These are phyloP conservation scores for Penicillium sp. DNA, from an alignment of 2,329 filamentous ascomycete species.

Conservation along the genomic window DNA sequence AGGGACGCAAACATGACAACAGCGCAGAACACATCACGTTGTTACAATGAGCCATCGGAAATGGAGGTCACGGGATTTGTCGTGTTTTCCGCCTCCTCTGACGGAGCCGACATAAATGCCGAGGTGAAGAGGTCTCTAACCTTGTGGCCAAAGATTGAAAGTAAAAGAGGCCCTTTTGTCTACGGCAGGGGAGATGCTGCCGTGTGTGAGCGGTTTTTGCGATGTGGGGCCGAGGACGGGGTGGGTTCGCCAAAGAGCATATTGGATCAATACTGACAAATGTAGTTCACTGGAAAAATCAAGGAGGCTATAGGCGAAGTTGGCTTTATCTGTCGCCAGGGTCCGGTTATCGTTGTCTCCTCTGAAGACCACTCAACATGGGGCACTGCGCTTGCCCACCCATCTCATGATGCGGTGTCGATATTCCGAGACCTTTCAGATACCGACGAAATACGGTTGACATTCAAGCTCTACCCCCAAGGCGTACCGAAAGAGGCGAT, in stretches of 20 bases:
- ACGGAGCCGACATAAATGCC: not conserved
- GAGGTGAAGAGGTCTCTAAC: not conserved
- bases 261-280: slow-evolving; percentile 3
- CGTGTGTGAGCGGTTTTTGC: no score
- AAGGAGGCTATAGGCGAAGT: slow-evolving; percentile 7
- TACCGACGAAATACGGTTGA: not conserved
- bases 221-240: no score
- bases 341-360: not conserved
- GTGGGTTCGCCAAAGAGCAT: not conserved
- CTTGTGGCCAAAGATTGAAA: not conserved
- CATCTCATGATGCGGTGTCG: slow-evolving; percentile 1
- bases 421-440: slow-evolving; percentile 7
- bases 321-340: not conserved
- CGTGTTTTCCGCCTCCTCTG: slow-evolving; percentile 2
- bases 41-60: not conserved
- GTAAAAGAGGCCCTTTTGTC: no score
- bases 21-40: not conserved
- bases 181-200: no score
- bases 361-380: not conserved
- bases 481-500: slow-evolving; percentile 1
- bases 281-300: slow-evolving; percentile 5
- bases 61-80: slow-evolving; percentile 3
- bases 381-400: slow-evolving; percentile 4
- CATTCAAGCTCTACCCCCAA: slow-evolving; percentile 6
- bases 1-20: slow-evolving; percentile 3